These are phyloP conservation scores for Fusarium sp. DNA, from an alignment of 2,329 filamentous ascomycete genomes.

Conservation along the genomic window DNA sequence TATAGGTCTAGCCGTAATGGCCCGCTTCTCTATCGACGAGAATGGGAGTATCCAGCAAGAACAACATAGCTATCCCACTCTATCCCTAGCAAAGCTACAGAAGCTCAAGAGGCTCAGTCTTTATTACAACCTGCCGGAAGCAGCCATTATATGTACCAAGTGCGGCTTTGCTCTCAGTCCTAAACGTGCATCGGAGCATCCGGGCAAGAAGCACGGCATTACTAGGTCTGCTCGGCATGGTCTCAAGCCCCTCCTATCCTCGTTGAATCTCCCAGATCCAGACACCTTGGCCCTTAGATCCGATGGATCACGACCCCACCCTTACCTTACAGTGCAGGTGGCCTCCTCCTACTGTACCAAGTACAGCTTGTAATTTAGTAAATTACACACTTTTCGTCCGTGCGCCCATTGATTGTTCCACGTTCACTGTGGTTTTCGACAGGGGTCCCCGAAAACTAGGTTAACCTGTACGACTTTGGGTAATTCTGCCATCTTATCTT, in stretches of 20 bases:
- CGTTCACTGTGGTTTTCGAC: no score
- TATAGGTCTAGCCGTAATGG: background rate
- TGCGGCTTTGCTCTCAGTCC: background rate
- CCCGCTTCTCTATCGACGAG: background rate
- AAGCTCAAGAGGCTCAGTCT: background rate
- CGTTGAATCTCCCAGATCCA: background rate
- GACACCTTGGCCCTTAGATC: background rate
- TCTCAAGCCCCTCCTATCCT: background rate
- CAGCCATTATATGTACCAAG: background rate
- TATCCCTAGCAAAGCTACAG: background rate
- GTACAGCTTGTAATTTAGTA: no score
- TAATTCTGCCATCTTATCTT: no score
- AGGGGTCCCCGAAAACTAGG: no score
- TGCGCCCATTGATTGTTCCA: no score
- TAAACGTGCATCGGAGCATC: background rate
- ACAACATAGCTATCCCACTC: background rate
- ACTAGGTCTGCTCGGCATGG: background rate
- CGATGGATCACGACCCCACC: background rate
- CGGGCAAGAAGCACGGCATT: background rate
- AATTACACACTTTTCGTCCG: no score
- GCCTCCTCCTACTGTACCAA: background rate
- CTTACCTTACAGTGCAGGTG: background rate
- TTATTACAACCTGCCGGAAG: background rate
- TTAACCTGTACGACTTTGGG: no score
- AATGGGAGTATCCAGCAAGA: background rate